Percentiles rank a stretch among this genome's conserved stretches.
These are phyloP conservation scores for Nicotiana rustica DNA, from an alignment of 305 asterid species.

Conservation along the genomic window DNA sequence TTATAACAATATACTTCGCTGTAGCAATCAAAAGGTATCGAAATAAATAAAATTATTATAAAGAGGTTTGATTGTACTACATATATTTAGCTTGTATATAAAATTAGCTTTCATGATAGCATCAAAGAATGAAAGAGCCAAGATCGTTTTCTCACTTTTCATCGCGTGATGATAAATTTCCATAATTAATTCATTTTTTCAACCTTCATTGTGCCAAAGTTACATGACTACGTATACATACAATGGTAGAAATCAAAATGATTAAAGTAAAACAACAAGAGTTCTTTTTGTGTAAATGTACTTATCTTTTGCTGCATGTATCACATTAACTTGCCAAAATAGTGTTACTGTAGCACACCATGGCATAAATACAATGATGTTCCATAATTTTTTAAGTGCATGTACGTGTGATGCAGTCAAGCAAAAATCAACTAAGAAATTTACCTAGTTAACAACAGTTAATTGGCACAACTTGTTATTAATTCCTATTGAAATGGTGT, in stretches of 20 bases:
- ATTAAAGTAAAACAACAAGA: constrained; percentile 13
- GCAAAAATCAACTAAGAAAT: not conserved
- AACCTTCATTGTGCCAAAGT: constrained; percentile 34
- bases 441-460: constrained; percentile 21
- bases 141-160: not conserved
- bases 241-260: constrained; percentile 29
- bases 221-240: constrained; percentile 35
- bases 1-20: too few species aligned
- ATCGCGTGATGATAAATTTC: not conserved
- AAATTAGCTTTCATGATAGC: too few species aligned
- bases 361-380: constrained; percentile 37
- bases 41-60: too few species aligned
- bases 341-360: not conserved
- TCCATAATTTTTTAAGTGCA: constrained; percentile 40
- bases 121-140: not conserved
- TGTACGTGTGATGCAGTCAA: constrained; percentile 27
- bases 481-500: not conserved
- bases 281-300: not conserved
- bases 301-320: constrained; percentile 24
- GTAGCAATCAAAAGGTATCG: too few species aligned
- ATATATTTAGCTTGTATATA: not conserved
- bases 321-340: not conserved
- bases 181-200: not conserved
- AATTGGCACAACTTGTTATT: not conserved
- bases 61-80: not conserved